Base-by-base conservation (phyloP, 371 early-diverging fungal species). In the Actinomortierella ambigua region DNA sequence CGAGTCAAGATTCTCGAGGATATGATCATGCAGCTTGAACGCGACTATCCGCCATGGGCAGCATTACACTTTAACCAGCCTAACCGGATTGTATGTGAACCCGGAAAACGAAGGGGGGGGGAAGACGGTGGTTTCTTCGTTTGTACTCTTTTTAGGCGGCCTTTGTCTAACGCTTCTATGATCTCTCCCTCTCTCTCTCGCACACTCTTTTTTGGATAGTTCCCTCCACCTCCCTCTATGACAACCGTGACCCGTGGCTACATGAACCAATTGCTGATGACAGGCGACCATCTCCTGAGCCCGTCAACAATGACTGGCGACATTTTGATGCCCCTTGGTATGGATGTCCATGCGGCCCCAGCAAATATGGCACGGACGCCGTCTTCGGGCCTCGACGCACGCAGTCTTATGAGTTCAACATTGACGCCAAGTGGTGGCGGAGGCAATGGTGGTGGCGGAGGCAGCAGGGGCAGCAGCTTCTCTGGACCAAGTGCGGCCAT, bases 11-110 rank as follows among this genome's bases (percentile, higher is more conserved):
- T 84, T 11, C 56, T 92, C 14, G 93, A 93, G 61, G 83, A 88
- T 59, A 79, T 81, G 28, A 76, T 93, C 22, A 86, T 90, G 60
- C 81, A 85, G 27, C 68, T 91, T 40, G 92, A 93, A 54, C 68
- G 82, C 8, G 82, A 86, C 42, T 80, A 87, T 76, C 93, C 93
- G 18, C 69, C 80, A 14, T 91, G 91, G 91, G 84, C 90, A 11
- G 86, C 88, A 0, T 75, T 87, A 15, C 86, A 89, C 61, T 90
- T 91, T 53, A 84, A 88, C 48, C 88, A 88, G 63, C 87, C 88
- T 1, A 81, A 85, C 53, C 82, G 85, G 7, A 43, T 55, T 51
- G 79, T 79, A 65, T 23, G 63, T 14, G n/a, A n/a, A n/a, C n/a
- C n/a, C n/a, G n/a, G n/a, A n/a, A n/a, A n/a, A n/a, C n/a, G n/a